Evolutionary conservation across 805 yeast genomes (phyloP).

Genomic region (Cephaloascus albidus): DNA sequence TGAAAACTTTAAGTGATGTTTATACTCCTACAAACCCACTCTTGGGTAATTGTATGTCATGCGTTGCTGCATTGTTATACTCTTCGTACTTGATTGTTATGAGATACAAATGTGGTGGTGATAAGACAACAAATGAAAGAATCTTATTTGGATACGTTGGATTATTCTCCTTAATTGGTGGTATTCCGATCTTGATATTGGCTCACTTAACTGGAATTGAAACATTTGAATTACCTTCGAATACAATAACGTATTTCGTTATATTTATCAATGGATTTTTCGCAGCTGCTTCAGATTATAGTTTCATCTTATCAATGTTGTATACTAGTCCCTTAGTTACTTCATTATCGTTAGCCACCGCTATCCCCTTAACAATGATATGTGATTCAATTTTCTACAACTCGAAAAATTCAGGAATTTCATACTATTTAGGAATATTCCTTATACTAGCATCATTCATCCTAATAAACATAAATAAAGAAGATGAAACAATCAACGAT

Average conservation of each 20-base stretch:
- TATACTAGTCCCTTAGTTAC: constrained; percentile 46
- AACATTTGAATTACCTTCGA: constrained; percentile 30
- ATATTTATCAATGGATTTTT: constrained; percentile 32
- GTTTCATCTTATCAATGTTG: constrained; percentile 39
- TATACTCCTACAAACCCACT: constrained; percentile 25
- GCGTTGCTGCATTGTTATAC: constrained; percentile 36
- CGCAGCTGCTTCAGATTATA: constrained; percentile 39
- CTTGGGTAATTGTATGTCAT: constrained; percentile 36
- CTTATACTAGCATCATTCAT: constrained; percentile 37
- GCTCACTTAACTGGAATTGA: constrained; percentile 30
- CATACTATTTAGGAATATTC: constrained; percentile 36
- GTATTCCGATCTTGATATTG: constrained; percentile 26
- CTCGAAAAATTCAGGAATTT: constrained; percentile 15
- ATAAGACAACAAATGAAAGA: constrained; percentile 34
- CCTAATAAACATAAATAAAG: constrained; percentile 34
- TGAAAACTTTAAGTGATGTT: constrained; percentile 2
- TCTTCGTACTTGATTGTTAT: constrained; percentile 34
- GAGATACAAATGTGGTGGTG: constrained; percentile 35
- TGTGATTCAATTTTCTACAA: constrained; percentile 32
- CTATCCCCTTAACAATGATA: constrained; percentile 42
- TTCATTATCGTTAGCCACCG: constrained; percentile 39
- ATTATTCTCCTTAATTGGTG: constrained; percentile 24
- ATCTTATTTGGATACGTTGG: constrained; percentile 40
- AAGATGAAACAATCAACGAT: constrained; percentile 32
- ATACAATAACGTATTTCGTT: constrained; percentile 18